Percentiles rank a stretch among this genome's conserved stretches.
These are phyloP conservation scores for Amanita pallidorosea DNA, from an alignment of 768 basidiomycete genomes.

Conservation along the genomic window DNA sequence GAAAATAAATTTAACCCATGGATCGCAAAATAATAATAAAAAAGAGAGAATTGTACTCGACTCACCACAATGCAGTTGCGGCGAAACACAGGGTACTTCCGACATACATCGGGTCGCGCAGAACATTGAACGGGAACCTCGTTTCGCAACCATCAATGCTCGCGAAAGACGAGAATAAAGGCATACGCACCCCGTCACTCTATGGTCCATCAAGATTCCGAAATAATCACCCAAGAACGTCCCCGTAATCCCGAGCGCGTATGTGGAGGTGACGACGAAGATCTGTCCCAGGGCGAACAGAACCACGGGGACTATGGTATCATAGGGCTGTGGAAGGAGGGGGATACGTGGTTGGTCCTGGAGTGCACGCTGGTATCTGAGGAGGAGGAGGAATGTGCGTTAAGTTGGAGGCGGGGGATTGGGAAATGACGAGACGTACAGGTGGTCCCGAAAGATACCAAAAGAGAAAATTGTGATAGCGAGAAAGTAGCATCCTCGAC, in stretches of 20 bases:
- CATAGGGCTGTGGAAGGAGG: conserved; percentile 55
- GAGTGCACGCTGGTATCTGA: conserved; percentile 69
- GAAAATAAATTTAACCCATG: background rate
- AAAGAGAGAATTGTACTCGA: background rate
- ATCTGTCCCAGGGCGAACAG: conserved; percentile 67
- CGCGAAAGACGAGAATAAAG: background rate
- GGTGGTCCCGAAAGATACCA: conserved; percentile 75
- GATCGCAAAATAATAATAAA: background rate
- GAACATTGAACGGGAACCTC: conserved; percentile 90
- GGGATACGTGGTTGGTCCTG: conserved; percentile 60
- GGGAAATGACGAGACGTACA: conserved; percentile 40
- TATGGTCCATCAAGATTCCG: conserved; percentile 76
- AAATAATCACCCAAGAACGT: conserved; percentile 87
- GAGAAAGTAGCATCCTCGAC: conserved; percentile 79
- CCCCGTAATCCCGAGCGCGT: conserved; percentile 85
- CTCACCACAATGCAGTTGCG: conserved; percentile 80
- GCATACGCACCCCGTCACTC: conserved; percentile 60
- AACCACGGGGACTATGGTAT: conserved; percentile 45
- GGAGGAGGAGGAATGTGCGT: background rate
- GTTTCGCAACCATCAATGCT: background rate
- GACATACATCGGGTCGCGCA: conserved; percentile 94
- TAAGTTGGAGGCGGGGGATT: background rate
- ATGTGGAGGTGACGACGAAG: conserved; percentile 85
- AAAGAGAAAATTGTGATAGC: conserved; percentile 76
- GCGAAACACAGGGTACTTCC: conserved; percentile 88